Evolutionary conservation across 202 grass and related monocot species (phyloP), one percentile per base, ranked within the genome.

Genomic region (Hordeum pubiflorum): DNA sequence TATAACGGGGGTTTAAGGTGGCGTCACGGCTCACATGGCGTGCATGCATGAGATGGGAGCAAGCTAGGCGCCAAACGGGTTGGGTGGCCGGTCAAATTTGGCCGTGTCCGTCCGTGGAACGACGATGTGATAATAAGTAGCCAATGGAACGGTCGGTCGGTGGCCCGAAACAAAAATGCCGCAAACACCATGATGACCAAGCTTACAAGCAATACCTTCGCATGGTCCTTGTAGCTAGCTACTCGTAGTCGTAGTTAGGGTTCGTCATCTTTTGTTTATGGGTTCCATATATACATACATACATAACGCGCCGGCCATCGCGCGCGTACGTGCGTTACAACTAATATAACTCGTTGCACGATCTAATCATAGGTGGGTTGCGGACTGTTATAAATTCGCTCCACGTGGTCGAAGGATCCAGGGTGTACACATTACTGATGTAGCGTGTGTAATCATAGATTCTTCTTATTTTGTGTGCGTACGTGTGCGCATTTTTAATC

Each of bases 71-170:
- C 50, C 85, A 79, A 69, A 4, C 40, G 48, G 32, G 72, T 74
- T 80, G 41, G 50, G 83, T 62, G 77, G 65, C 22, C 74, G 78
- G 90, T 92, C 86, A 89, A 91, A 83, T 81, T 89, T 86, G 86
- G 63, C 86, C 38, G 34, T 69, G 37, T 68, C 52, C 66, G 86
- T 46, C 43, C 43, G 43, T 46, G 43, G 43, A 46, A 46, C 43
- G 43, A 15, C 43, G 13, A 15, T 18, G 48, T 2, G 1, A 32
- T 32, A 0, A 8, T 39, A 48, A 48, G 5, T 48, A 48, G 14
- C 44, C 44, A 71, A 48, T 17, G 37, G 63, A 89, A 66, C 63
- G 32, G 21, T 10, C 72, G 79, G 83, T 83, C 88, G 83, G 61
- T 84, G 84, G 72, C 80, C 48, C 72, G 54, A 87, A 64, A 87